Conservation (phyloP, 2,329 filamentous ascomycete genomes). For the Cercospora canescens region DNA sequence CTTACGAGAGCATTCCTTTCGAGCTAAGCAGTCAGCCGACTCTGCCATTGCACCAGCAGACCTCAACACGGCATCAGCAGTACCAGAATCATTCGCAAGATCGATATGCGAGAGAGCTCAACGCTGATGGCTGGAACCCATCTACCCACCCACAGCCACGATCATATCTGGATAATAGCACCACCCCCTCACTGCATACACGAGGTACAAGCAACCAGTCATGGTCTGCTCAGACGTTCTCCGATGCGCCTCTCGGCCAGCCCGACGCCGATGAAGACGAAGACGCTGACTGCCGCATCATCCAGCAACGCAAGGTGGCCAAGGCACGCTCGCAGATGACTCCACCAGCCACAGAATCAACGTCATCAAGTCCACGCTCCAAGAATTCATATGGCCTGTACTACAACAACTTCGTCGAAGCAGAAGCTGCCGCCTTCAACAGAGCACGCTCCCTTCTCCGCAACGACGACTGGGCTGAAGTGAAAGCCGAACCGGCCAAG, state of each 20-base stretch:
- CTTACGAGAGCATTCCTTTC: background rate
- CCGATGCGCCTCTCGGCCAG: background rate
- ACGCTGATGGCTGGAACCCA: background rate
- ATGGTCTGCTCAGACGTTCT: background rate
- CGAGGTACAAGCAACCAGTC: background rate
- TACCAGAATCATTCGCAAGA: background rate
- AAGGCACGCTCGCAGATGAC: slow-evolving; percentile 9
- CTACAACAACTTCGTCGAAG: slow-evolving; percentile 18
- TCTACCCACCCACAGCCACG: background rate
- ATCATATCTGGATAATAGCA: background rate
- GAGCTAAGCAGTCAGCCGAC: background rate
- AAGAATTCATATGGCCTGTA: background rate
- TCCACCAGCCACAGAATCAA: background rate
- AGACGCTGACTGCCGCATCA: background rate
- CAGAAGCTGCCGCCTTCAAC: slow-evolving; percentile 12
- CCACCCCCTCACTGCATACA: background rate
- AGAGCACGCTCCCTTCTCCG: slow-evolving; percentile 6
- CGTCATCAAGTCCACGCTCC: background rate
- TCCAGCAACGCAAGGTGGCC: slow-evolving; percentile 14
- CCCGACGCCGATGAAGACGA: background rate
- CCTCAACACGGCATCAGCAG: background rate
- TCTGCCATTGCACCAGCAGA: background rate
- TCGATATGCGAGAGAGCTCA: background rate
- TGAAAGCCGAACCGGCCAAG: slow-evolving; percentile 8
- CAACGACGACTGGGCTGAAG: slow-evolving; percentile 14